Evolutionary conservation across 495 filamentous ascomycete genomes (phyloP).

Genomic region (Margaritispora aquatica): DNA sequence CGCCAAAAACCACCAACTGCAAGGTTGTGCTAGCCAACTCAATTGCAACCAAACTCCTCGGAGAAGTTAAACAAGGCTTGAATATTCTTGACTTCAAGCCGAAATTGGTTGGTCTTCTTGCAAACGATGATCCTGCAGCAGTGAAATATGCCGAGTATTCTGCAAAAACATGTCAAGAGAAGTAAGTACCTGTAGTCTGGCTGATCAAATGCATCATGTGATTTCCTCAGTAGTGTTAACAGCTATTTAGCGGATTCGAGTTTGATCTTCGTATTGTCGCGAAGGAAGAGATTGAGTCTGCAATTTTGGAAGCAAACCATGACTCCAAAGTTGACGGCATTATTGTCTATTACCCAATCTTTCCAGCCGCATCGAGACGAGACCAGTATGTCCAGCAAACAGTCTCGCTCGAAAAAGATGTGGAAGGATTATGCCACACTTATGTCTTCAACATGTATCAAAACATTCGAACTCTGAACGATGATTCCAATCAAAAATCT

Average conservation of each 20-base stretch:
- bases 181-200: constrained; percentile 51
- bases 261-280: constrained; percentile 78
- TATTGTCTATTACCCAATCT: constrained; percentile 98
- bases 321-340: constrained; percentile 81
- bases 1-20: constrained; percentile 44
- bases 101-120: constrained; percentile 82
- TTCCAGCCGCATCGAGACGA: constrained; percentile 62
- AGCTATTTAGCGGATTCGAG: constrained; percentile 63
- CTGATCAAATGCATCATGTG: background rate
- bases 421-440: constrained; percentile 87
- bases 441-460: constrained; percentile 99
- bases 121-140: constrained; percentile 85
- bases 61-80: constrained; percentile 68
- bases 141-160: constrained; percentile 95
- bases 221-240: background rate
- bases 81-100: constrained; percentile 59
- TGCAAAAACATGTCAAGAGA: constrained; percentile 89
- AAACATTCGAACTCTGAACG: constrained; percentile 78
- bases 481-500: constrained; percentile 73
- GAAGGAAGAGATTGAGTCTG: constrained; percentile 83
- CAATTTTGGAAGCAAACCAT: constrained; percentile 73
- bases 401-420: constrained; percentile 84
- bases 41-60: constrained; percentile 72
- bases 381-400: constrained; percentile 95
- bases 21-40: constrained; percentile 84